Evolutionary conservation across 73 alveolate species (phyloP), one percentile per base, ranked within the genome.

Genomic region (Tetrahymena malaccensis): DNA sequence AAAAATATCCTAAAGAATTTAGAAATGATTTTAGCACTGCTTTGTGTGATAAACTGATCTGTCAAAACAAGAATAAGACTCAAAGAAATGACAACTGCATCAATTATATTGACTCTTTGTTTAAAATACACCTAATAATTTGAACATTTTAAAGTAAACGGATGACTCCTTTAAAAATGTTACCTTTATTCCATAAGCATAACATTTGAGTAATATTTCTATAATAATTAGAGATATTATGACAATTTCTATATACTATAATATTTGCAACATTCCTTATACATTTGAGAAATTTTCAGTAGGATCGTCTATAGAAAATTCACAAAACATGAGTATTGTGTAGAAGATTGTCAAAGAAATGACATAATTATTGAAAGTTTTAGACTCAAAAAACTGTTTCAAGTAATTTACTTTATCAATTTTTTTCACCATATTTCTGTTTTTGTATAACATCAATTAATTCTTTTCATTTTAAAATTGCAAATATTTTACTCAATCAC

Each of bases 1-100:
- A 95, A 95, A 16, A 95, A 84, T 43, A 93, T 94, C 25, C 96
- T 95, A 31, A 95, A 22, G 27, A 95, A 85, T 95, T 95, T 95
- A 34, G 95, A 85, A 27, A 85, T 37, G 35, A 94, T 85, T 13
- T 55, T 44, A 95, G 94, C 93, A 31, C 85, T 93, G 34, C 58
- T 93, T 9, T 93, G 85, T 34, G 37, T 93, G 19, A 85, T 22
- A 85, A 43, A 43, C 11, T 43, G 17, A 85, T 95, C 96, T 17
- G 89, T 58, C 17, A 95, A 44, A 10, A 95, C 94, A 27, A 95
- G 57, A 33, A 85, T 43, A 6, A 95, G 35, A 85, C 95, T 85
- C 10, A 85, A 38, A 43, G 89, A 43, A 27, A 95, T 95, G 25
- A 95, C 85, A 31, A 95, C 55, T 5, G 96, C 93, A 89, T 95